These are phyloP conservation scores for Colletotrichum sp. DNA, from an alignment of 2,329 filamentous ascomycete genomes.

Conservation along the genomic window DNA sequence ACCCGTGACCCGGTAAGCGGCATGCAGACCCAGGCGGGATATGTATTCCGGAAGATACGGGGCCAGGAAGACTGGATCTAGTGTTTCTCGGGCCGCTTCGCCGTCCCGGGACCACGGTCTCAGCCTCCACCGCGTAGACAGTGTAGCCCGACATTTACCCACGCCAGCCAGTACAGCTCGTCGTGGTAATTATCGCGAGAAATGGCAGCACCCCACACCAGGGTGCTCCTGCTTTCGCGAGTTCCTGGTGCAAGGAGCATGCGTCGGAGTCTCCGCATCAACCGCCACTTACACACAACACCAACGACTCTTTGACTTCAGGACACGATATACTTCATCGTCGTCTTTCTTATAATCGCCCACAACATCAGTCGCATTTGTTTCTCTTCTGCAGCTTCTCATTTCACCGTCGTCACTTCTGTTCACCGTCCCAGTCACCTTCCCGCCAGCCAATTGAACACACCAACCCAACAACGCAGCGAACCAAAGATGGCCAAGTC, in stretches of 20 bases:
- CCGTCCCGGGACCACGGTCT: not conserved
- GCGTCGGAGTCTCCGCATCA: not conserved
- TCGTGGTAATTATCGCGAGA: not conserved
- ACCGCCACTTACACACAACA: not conserved
- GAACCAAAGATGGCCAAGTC: not conserved
- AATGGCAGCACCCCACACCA: not conserved
- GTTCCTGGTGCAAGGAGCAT: too few species aligned
- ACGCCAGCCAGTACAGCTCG: not conserved
- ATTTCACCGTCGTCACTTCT: not conserved
- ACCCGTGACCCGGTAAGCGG: not conserved
- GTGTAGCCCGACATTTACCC: not conserved
- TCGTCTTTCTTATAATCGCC: not conserved
- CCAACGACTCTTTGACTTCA: not conserved
- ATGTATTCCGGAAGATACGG: not conserved
- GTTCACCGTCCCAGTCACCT: not conserved
- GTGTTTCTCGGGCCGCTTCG: not conserved
- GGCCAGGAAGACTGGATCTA: not conserved
- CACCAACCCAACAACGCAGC: too few species aligned
- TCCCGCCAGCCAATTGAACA: not conserved
- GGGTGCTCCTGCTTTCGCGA: not conserved
- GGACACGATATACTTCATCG: not conserved
- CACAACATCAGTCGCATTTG: rapidly evolving
- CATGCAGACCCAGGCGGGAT: not conserved
- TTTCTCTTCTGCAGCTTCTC: not conserved
- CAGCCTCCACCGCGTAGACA: not conserved